Conservation (phyloP, 371 early-diverging fungal species). For the Circinella umbellata region DNA sequence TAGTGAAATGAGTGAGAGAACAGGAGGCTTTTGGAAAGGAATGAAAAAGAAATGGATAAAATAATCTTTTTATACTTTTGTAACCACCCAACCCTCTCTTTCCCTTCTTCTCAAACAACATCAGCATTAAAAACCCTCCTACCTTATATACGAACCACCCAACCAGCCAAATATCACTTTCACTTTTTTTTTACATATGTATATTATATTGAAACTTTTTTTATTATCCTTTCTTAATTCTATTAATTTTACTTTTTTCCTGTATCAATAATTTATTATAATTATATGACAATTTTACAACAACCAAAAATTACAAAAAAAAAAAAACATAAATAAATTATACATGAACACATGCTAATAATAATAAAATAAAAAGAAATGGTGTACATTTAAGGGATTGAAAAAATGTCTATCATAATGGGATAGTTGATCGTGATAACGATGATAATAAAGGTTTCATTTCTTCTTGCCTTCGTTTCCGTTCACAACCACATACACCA, state of each 20-base stretch:
- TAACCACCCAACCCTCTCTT: neutral
- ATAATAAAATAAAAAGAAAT: too few relatives aligned
- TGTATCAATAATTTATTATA: too few relatives aligned
- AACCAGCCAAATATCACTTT: neutral
- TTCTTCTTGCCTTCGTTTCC: constrained; percentile 35
- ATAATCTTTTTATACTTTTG: constrained; percentile 1
- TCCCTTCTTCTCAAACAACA: too few relatives aligned
- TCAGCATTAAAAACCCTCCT: too few relatives aligned
- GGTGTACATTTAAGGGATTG: too few relatives aligned
- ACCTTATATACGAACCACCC: too few relatives aligned
- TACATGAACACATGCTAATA: too few relatives aligned
- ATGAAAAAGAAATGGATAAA: constrained; percentile 35
- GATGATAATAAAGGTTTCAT: constrained; percentile 21
- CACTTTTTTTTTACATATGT: constrained; percentile 10
- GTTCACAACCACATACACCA: constrained; percentile 43
- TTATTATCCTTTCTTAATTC: constrained; percentile 2
- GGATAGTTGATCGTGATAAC: neutral
- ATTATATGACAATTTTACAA: too few relatives aligned
- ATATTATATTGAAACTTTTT: neutral
- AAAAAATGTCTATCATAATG: too few relatives aligned
- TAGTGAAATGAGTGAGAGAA: neutral
- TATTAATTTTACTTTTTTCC: neutral
- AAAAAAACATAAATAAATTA: too few relatives aligned
- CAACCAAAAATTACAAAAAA: too few relatives aligned
- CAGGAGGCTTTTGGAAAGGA: constrained; percentile 29